phyloP scores from a whole-genome alignment of 2,329 filamentous ascomycete species.

The Ceratocystiopsis sp. region DNA sequence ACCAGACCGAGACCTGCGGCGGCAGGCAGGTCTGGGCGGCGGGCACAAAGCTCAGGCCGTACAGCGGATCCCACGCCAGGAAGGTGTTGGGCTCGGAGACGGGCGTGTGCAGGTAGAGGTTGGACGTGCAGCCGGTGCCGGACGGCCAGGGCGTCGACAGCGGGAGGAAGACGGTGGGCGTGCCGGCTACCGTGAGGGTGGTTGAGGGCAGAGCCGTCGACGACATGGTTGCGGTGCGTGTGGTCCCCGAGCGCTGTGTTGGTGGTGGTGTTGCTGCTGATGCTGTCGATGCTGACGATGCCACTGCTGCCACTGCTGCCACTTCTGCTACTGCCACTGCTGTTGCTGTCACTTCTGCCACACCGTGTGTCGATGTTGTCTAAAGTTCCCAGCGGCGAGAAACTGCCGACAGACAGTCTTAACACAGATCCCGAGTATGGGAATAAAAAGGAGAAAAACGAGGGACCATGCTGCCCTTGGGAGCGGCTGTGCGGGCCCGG shows the following conservation, averaged over 20 bases:
- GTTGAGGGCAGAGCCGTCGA: background rate
- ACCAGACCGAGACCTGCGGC: conserved; percentile 2
- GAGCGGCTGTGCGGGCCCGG: no score
- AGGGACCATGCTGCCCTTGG: no score
- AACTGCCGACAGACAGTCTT: no score
- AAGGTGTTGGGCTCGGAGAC: conserved; percentile 1
- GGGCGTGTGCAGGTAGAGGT: conserved; percentile 4
- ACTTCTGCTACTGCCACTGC: no score
- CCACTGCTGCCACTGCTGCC: background rate
- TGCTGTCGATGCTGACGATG: background rate
- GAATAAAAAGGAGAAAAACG: no score
- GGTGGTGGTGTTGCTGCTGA: no score
- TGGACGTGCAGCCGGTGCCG: conserved; percentile 1
- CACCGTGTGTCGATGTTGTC: no score
- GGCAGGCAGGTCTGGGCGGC: conserved; percentile 1
- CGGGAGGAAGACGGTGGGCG: conserved; percentile 5
- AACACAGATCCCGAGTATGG: no score
- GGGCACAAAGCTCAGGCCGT: background rate
- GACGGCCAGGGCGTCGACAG: conserved; percentile 2
- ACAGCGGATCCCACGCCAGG: conserved; percentile 5
- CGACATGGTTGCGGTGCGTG: no score
- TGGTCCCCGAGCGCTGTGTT: no score
- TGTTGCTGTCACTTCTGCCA: no score
- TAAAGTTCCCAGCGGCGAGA: no score
- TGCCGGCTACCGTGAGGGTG: conserved; percentile 4